Evolutionary conservation across 371 early-diverging fungal genomes (phyloP), one percentile per base, ranked within the genome.

Genomic region (Apophysomyces elegans): DNA sequence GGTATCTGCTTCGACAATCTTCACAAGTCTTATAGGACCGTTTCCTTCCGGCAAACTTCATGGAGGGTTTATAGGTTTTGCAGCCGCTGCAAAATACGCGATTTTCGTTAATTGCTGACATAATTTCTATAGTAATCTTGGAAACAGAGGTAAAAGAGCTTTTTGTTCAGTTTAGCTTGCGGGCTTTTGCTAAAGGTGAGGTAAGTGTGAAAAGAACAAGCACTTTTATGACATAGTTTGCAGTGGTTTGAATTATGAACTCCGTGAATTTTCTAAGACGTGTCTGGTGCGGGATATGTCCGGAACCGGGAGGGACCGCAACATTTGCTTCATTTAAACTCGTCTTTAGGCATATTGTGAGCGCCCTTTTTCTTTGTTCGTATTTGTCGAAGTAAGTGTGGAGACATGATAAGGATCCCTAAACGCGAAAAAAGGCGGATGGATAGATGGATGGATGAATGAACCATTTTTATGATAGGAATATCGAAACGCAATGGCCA

Each of bases 401-500:
- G 16, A 13, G 37, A 26, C 32, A 26, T 26, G 32, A 26, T 26
- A 26, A 26, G 32, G 32, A 26, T 3, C 32, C 32, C 32, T 26
- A 26, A 26, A 26, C 32, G 0, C 32, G 3, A 26, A 26, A 26
- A 26, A 26, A 26, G 32, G 32, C 32, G 32, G 32, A 26, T 26
- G 32, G 32, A 26, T 68, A 44, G 39, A 37, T 62, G 56, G 62
- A 69, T 61, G 60, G 56, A 60, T 39, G 41, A 64, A 66, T 62
- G 58, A 41, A 56, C 43, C 41, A 54, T 62, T 62, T 2, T 37
- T 37, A 35, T 44, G 38, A 37, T 56, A 69, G 63, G 60, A 46
- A 60, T 61, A 66, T 64, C 37, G 57, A 61, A 64, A 68, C 72
- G 74, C 75, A 75, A 95, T 96, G 96, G 84, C 97, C 84, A 97